A percentile compares a stretch with the other conserved stretches of the same genome.
These are phyloP conservation scores for Endoconidiophora laricicola DNA, from an alignment of 2,329 filamentous ascomycete genomes.

Conservation along the genomic window DNA sequence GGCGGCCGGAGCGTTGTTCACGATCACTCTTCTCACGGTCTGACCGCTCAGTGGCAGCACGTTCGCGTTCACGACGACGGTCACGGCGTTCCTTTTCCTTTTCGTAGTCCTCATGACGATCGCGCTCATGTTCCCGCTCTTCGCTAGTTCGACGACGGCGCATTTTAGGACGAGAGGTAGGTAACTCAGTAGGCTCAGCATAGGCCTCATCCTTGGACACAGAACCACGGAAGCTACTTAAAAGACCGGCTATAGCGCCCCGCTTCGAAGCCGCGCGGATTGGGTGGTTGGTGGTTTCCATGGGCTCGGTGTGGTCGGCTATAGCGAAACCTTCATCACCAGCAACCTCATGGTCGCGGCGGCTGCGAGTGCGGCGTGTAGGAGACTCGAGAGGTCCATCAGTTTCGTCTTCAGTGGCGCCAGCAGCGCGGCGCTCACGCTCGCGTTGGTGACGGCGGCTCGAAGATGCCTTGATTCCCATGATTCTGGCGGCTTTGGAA, in stretches of 20 bases:
- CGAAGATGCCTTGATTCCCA: conserved; percentile 36
- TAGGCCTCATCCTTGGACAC: conserved; percentile 24
- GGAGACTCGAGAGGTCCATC: conserved; percentile 7
- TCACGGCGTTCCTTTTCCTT: conserved; percentile 1
- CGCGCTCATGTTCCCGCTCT: conserved; percentile 19
- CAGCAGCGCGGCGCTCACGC: conserved; percentile 10
- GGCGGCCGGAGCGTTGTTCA: conserved; percentile 33
- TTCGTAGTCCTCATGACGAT: not conserved
- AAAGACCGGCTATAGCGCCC: conserved; percentile 34
- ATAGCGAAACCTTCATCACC: conserved; percentile 1
- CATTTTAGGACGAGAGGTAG: not conserved
- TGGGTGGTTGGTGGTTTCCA: not conserved
- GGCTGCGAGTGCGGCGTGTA: not conserved
- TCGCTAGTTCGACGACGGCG: conserved; percentile 3
- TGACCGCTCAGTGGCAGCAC: conserved; percentile 13
- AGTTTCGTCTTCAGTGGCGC: conserved; percentile 12
- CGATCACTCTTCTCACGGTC: conserved; percentile 30
- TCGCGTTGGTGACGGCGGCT: conserved; percentile 8
- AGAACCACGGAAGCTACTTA: conserved; percentile 39
- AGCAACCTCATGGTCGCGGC: not conserved
- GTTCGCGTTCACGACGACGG: conserved; percentile 4
- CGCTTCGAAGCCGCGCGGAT: conserved; percentile 10
- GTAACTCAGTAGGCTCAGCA: not conserved
- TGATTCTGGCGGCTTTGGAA: conserved; percentile 62
- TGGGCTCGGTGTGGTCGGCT: not conserved